Evolutionary conservation across 768 basidiomycete genomes (phyloP), one percentile per base, ranked within the genome.

Genomic region (Hypsizygus marmoreus): DNA sequence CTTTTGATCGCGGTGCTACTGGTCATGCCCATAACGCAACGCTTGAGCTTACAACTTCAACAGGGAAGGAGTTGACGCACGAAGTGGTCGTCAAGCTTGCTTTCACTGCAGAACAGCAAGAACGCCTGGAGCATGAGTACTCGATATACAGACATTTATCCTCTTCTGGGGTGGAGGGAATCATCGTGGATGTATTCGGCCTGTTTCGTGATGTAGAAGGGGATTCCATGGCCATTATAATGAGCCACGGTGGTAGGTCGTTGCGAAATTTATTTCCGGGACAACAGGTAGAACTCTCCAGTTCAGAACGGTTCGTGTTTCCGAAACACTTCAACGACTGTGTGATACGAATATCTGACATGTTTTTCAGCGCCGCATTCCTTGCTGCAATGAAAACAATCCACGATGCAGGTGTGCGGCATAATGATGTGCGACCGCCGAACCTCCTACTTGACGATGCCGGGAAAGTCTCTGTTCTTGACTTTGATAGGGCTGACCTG

Each of bases 41-140:
- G 10, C 39, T 55, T 10, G 40, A 55, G 20, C n/a, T 53, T 5
- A n/a, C 17, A n/a, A 38, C 32, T 13, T 24, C 13, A 19, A 30
- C 43, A 20, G 29, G 38, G 19, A 19, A 8, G 5, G 33, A 23
- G 4, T 19, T 16, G 16, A 38, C 24, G 3, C 24, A 29, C 19
- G 28, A 46, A 9, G 49, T 48, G n/a, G 52, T 54, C 11, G 45
- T 54, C 4, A 56, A 56, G 31, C 25, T 56, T 8, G 52, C 55
- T 4, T 50, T 54, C 29, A 26, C 32, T 13, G 7, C 14, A 2
- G 33, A 47, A 12, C 52, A 53, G 30, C 22, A 38, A 14, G 17
- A 38, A n/a, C 36, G 47, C 16, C 28, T 56, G 31, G 40, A 40
- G 9, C 24, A 54, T n/a, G 52, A 56, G 30, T 46, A 34, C 22